Evolutionary conservation across 2,329 filamentous ascomycete species (phyloP).

Genomic region (Harringtonia lauricola): DNA sequence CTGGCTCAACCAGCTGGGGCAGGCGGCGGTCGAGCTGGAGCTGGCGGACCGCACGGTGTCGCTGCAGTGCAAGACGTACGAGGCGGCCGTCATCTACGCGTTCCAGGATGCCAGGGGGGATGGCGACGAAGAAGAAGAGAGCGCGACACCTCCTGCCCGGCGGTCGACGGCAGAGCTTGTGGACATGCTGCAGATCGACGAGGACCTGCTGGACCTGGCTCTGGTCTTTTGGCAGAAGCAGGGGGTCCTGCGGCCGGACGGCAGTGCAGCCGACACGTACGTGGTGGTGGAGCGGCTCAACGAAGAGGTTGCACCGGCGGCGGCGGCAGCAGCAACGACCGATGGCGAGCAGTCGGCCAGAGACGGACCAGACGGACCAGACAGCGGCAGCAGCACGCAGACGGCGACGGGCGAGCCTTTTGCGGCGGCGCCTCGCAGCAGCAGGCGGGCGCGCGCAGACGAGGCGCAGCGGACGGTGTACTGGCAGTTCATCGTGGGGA

Average conservation of each 20-base stretch:
- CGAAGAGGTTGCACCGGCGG: too few relatives aligned
- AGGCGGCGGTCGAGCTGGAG: slow-evolving; percentile 70
- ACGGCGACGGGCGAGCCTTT: slow-evolving; percentile 12
- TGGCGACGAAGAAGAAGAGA: slow-evolving; percentile 18
- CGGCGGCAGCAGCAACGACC: too few relatives aligned
- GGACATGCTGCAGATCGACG: slow-evolving; percentile 57
- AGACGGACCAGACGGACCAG: too few relatives aligned
- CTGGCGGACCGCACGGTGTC: slow-evolving; percentile 67
- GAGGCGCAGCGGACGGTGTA: slow-evolving; percentile 55
- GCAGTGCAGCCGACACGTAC: slow-evolving; percentile 38
- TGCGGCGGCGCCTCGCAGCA: slow-evolving; percentile 22
- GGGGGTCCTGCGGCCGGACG: slow-evolving; percentile 42
- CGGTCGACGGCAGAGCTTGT: slow-evolving; percentile 40
- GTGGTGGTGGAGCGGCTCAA: slow-evolving; percentile 51
- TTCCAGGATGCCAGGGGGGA: slow-evolving; percentile 49
- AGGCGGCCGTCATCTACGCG: slow-evolving; percentile 77
- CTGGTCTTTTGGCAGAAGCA: slow-evolving; percentile 63
- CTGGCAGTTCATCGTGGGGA: slow-evolving; percentile 85
- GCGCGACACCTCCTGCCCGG: slow-evolving; percentile 18
- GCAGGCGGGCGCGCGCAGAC: slow-evolving; percentile 33
- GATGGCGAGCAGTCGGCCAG: too few relatives aligned
- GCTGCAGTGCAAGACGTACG: slow-evolving; percentile 69
- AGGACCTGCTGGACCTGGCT: slow-evolving; percentile 56
- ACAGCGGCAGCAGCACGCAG: too few relatives aligned
- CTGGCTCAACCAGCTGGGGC: slow-evolving; percentile 77